Base-by-base conservation (phyloP, 208 protist genomes). In the Naegleria lovaniensis region DNA sequence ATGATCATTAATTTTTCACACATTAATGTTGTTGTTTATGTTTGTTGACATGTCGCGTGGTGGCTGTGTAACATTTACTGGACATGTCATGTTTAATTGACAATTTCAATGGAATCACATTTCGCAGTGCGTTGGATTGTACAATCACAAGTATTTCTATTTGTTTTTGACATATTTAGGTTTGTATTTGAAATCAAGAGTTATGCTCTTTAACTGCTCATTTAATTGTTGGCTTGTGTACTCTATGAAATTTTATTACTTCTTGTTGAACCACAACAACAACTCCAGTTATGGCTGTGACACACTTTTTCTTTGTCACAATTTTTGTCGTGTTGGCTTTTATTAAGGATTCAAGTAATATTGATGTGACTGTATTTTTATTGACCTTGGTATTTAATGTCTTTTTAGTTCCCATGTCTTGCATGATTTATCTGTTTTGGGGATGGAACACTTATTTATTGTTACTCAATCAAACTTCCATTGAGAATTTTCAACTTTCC, bases 401-500 rank as follows among this genome's bases (percentile, higher is more conserved):
- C 19, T 88, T 88, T 58, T 48, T 88, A 13, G 33, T 88, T n/a
- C 85, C 85, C 29, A 88, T 88, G 19, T 33, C 85, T 11, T 58
- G 39, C 19, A 88, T 88, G 85, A 38, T 88, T 51, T n/a, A 33
- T 25, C 29, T 88, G 41, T 88, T 88, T n/a, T 88, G 33, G 9
- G 85, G 85, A 19, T 88, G 85, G 85, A 88, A 88, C 33, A 58
- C 43, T 51, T 88, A 88, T 88, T 58, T 88, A 33, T n/a, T 88
- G 4, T 88, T 25, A 0, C 6, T 38, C 0, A 88, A 88, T 88
- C 85, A 88, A 38, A 88, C 85, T 9, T 58, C 41, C 0, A 88
- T 88, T 39, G 85, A 88, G 19, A 88, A 58, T 88, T 39, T 58
- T n/a, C 39, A 39, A 88, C 55, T 39, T 58, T 43, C 16, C 36